A percentile compares a stretch with the other conserved stretches of the same genome.
Conservation (phyloP, 495 filamentous ascomycete genomes). For the Podospora didyma region DNA sequence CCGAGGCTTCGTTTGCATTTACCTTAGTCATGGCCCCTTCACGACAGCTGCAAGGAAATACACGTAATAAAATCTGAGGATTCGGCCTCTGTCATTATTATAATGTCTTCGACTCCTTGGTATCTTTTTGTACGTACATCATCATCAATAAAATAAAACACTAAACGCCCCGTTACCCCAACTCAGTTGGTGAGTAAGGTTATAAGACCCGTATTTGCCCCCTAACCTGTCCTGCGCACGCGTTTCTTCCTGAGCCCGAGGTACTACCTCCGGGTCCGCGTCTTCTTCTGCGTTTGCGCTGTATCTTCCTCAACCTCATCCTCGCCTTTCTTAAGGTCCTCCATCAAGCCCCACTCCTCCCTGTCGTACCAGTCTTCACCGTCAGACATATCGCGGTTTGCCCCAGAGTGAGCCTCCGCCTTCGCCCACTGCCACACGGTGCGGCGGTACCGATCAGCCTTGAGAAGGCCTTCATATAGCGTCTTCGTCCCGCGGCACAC, state of each 20-base stretch:
- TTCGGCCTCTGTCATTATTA: no score
- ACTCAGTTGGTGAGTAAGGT: no score
- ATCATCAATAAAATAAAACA: not conserved
- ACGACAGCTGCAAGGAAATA: no score
- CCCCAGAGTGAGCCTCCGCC: constrained; percentile 82
- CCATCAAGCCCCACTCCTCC: constrained; percentile 80
- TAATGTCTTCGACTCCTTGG: no score
- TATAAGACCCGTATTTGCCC: no score
- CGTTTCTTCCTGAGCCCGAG: not conserved
- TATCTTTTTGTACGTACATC: no score
- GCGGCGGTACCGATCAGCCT: constrained; percentile 72
- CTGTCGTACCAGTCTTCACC: constrained; percentile 96
- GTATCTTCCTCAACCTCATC: constrained; percentile 87
- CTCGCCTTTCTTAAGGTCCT: constrained; percentile 83
- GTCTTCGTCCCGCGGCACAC: constrained; percentile 75
- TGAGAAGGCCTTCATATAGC: constrained; percentile 70
- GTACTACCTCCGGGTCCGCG: constrained; percentile 54
- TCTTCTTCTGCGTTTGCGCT: constrained; percentile 69
- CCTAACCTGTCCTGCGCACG: no score
- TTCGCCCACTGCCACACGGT: constrained; percentile 79
- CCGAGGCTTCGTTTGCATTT: no score
- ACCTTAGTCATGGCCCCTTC: no score
- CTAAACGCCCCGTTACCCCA: no score
- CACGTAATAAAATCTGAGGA: no score
- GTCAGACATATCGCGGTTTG: constrained; percentile 68